Base-by-base conservation (phyloP, 169 alveolate species). In the Eimeria maxima region DNA sequence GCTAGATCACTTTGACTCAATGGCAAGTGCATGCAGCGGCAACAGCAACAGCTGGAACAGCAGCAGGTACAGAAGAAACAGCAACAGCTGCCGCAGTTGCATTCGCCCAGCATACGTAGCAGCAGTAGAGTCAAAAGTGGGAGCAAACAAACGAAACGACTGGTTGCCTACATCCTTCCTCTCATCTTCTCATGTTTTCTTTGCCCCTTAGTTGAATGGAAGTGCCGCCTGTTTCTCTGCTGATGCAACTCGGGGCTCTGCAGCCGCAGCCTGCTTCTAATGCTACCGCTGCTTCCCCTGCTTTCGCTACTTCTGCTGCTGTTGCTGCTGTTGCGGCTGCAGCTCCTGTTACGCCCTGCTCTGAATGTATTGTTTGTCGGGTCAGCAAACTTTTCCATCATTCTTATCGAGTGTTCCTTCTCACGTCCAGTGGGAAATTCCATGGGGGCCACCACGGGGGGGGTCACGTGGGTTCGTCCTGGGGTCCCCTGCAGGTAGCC, bases 301-400 rank as follows among this genome's bases (percentile, higher is more conserved):
- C 63, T 53, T 8, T 53, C 11, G 83, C 83, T 73, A 22, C 83
- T 33, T 14, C 83, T 29, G 53, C 55, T 33, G 22, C 83, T 73
- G 50, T 53, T 73, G 83, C 83, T 73, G 83, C 83, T 73, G 83
- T 53, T 38, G 69, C 69, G 11, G 69, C 69, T 60, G 69, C n/a
- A 13, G 83, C 83, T 29, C 29, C 83, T 73, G 55, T n/a, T 73
- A 27, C 55, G 83, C n/a, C 83, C 7, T 73, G 29, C 83, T 73
- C 83, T 29, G 53, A n/a, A 6, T 29, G n/a, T 27, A 18, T 42
- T 53, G 27, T 5, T 73, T 4, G 27, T 53, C 8, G 1, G 24
- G 38, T 7, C 83, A 38, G 27, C 20, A 73, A 29, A 5, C 14
- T 53, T 42, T 29, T 53, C 27, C 53, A 10, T 7, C 16, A 50